Base-by-base conservation (phyloP, 352 stramenopile genomes). In the Phytophthora megakarya region DNA sequence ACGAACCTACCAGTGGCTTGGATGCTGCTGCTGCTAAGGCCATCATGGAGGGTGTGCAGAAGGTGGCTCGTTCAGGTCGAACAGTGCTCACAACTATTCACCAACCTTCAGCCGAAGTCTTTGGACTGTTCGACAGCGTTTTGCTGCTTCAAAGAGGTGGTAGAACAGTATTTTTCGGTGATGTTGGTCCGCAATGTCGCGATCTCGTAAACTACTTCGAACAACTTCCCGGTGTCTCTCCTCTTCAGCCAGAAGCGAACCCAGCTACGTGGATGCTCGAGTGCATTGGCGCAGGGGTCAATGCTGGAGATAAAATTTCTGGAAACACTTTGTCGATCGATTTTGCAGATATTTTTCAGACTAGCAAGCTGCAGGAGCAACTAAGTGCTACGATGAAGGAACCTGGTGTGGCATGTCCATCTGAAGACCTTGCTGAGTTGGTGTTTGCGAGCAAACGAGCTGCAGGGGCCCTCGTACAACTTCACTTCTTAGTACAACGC, bases 241-340 rank as follows among this genome's bases (percentile, higher is more conserved):
- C 76, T 3, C 62, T 72, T 45, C 75, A 77, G 26, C 49, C 42
- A 22, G 61, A 65, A 40, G 57, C 56, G 10, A 80, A 78, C 22
- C 90, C 90, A 22, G 87, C 87, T 15, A 95, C 87, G 7, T 97
- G 88, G 87, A 96, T 97, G 87, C 65, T 97, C 0, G 79, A 87
- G 9, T 75, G 67, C 16, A 86, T 86, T 37, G 77, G 79, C 11
- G 79, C 76, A 3, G 85, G 77, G 13, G 67, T 76, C 16, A 71
- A 60, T 26, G 47, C 43, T 13, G 33, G 46, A 33, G 44, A 47
- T 32, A 60, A 61, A 33, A 52, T 11, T n/a, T 35, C 19, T 51
- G 48, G 23, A 48, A 47, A 56, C 40, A 35, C 32, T 10, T 15
- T 23, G 23, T 16, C 39, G 0, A 23, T 63, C 8, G 73, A 86